Evolutionary conservation across 164 flowering plant genomes (phyloP).

Genomic region (Chimonanthus salicifolius): DNA sequence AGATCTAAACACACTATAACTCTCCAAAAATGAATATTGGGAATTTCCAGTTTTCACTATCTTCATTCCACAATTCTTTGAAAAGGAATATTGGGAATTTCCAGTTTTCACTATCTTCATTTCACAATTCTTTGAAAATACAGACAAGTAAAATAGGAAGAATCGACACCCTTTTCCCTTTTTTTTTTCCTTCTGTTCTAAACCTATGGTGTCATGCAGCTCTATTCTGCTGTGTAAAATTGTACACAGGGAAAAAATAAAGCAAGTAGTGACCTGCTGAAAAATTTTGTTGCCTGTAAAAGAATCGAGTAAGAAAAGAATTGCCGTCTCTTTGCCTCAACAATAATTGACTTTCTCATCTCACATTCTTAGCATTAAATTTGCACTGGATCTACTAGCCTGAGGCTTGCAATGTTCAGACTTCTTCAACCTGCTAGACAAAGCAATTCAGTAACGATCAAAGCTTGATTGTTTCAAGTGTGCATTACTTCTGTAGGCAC

Average conservation of each 20-base stretch:
- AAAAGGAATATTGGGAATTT: no score
- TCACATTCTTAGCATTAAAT: not conserved
- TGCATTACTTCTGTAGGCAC: not conserved
- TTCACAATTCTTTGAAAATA: no score
- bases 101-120: no score
- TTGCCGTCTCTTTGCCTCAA: not conserved
- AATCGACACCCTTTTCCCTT: no score
- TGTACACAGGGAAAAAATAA: not conserved
- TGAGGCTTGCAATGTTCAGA: not conserved
- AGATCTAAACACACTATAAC: no score
- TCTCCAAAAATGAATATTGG: no score
- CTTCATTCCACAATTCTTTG: no score
- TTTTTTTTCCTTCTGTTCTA: no score
- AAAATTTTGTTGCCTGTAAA: not conserved
- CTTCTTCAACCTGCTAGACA: conserved; percentile 1
- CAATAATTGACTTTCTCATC: not conserved
- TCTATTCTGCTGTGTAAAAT: not conserved
- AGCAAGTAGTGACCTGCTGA: not conserved
- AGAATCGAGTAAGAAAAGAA: not conserved
- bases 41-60: no score
- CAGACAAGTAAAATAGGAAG: no score
- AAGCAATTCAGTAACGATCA: not conserved
- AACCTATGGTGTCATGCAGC: no score
- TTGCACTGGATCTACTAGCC: not conserved
- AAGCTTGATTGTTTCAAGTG: not conserved